Conservation (phyloP, 2,329 filamentous ascomycete species). For the Colletotrichum sublineola region DNA sequence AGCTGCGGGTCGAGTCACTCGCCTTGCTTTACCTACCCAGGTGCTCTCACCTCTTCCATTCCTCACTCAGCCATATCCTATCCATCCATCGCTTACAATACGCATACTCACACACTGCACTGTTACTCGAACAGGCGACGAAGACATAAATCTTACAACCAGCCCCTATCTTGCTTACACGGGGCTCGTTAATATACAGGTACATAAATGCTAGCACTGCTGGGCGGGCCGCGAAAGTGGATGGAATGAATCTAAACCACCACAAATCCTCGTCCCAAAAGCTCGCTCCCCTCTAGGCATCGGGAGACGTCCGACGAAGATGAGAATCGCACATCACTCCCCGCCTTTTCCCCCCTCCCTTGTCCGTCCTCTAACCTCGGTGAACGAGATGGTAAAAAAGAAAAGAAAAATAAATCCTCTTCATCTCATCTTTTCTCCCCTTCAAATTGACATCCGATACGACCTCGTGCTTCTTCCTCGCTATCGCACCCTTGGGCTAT, state of each 20-base stretch:
- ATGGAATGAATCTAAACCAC: not conserved
- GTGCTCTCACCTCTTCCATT: not conserved
- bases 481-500: not conserved
- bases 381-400: not conserved
- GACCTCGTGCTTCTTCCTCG: not conserved
- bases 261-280: conserved; percentile 13
- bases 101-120: not conserved
- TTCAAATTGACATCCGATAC: not conserved
- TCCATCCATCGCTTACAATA: not conserved
- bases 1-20: not conserved
- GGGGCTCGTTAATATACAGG: too few species aligned
- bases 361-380: not conserved
- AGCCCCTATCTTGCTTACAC: not conserved
- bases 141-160: not conserved
- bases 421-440: not conserved
- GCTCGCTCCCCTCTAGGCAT: not conserved
- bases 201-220: not conserved
- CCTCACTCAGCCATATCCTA: too few species aligned
- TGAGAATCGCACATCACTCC: not conserved
- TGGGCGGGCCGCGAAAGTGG: conserved; percentile 1
- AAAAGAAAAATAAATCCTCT: not conserved
- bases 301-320: conserved; percentile 15
- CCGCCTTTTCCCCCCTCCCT: not conserved
- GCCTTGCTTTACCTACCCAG: too few species aligned
- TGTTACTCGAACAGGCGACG: not conserved